Conservation (phyloP, 1,284 basidiomycete species). For the Trichosporon inkin region DNA sequence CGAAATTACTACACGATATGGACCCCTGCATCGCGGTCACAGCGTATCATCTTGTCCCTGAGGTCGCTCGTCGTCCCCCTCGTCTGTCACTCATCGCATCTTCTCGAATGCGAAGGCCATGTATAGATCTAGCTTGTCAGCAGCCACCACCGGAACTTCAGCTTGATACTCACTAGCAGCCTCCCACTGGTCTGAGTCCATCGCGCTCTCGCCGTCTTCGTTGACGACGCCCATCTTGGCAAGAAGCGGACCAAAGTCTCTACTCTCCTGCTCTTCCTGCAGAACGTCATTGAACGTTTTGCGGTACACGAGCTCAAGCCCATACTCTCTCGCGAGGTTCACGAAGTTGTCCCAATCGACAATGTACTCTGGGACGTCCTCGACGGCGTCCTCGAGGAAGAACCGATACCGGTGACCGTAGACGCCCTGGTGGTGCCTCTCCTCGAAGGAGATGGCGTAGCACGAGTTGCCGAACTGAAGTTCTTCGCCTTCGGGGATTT, state of each 20-base stretch:
- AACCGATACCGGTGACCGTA: slow-evolving; percentile 94
- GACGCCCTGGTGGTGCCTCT: slow-evolving; percentile 57
- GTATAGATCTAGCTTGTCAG: slow-evolving; percentile 63
- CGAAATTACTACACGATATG: neutral
- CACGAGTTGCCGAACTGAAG: slow-evolving; percentile 85
- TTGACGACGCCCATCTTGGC: slow-evolving; percentile 85
- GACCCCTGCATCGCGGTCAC: neutral
- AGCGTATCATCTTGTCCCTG: neutral
- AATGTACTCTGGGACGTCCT: slow-evolving; percentile 93
- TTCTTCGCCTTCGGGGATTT: slow-evolving; percentile 61
- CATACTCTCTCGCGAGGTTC: slow-evolving; percentile 74
- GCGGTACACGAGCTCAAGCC: slow-evolving; percentile 69
- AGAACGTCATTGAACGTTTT: slow-evolving; percentile 86
- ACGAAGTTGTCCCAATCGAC: slow-evolving; percentile 93
- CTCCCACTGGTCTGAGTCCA: slow-evolving; percentile 92
- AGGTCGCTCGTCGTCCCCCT: neutral
- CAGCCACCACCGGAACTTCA: too few species aligned
- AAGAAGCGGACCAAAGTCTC: slow-evolving; percentile 73
- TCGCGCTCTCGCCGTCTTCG: slow-evolving; percentile 72
- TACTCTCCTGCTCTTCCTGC: slow-evolving; percentile 66
- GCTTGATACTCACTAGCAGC: slow-evolving; percentile 72
- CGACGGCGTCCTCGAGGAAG: slow-evolving; percentile 89
- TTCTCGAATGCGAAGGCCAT: slow-evolving; percentile 78
- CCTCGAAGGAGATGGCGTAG: slow-evolving; percentile 83
- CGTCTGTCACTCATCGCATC: slow-evolving; percentile 28